phyloP scores from a whole-genome alignment of 2,329 filamentous ascomycete genomes.

The Fusarium oligoseptatum region DNA sequence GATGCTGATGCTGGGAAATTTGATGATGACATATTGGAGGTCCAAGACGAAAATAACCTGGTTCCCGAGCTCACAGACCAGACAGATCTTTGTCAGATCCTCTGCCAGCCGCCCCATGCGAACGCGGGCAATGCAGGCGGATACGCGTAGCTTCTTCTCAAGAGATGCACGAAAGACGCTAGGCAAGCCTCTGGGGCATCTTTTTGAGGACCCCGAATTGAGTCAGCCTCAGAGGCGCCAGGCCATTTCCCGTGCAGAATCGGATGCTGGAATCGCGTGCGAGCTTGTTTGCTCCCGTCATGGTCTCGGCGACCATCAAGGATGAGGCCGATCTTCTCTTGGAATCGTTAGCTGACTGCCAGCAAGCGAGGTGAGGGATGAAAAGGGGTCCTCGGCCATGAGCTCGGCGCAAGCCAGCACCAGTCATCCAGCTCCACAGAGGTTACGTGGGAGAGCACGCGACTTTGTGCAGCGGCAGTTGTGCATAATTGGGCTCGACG shows the following conservation, averaged over 20 bases:
- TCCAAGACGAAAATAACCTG: slow-evolving; percentile 14
- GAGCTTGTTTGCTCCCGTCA: slow-evolving; percentile 24
- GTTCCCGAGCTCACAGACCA: slow-evolving; percentile 7
- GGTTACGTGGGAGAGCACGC: slow-evolving; percentile 34
- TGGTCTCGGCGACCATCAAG: slow-evolving; percentile 20
- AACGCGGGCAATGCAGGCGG: slow-evolving; percentile 16
- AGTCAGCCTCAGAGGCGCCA: slow-evolving; percentile 37
- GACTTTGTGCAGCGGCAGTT: slow-evolving; percentile 40
- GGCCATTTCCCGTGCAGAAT: slow-evolving; percentile 3
- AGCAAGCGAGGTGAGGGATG: slow-evolving; percentile 37
- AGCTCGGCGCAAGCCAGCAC: slow-evolving; percentile 40
- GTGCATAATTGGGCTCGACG: slow-evolving; percentile 31
- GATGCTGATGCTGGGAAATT: slow-evolving; percentile 5
- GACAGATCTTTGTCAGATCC: slow-evolving; percentile 41
- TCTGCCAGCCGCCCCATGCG: slow-evolving; percentile 26
- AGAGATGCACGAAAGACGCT: slow-evolving; percentile 19
- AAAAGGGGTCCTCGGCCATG: slow-evolving; percentile 42
- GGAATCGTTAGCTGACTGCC: slow-evolving; percentile 26
- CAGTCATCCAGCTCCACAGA: slow-evolving; percentile 33
- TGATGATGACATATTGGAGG: background rate
- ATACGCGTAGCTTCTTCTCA: slow-evolving; percentile 12
- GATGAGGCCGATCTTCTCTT: slow-evolving; percentile 39
- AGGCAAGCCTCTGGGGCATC: slow-evolving; percentile 31
- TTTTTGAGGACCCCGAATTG: slow-evolving; percentile 17
- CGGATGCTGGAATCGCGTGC: slow-evolving; percentile 10